A percentile compares a stretch with the other conserved stretches of the same genome.
These are phyloP conservation scores for Penicillium sp. DNA, from an alignment of 2,329 filamentous ascomycete genomes.

Conservation along the genomic window DNA sequence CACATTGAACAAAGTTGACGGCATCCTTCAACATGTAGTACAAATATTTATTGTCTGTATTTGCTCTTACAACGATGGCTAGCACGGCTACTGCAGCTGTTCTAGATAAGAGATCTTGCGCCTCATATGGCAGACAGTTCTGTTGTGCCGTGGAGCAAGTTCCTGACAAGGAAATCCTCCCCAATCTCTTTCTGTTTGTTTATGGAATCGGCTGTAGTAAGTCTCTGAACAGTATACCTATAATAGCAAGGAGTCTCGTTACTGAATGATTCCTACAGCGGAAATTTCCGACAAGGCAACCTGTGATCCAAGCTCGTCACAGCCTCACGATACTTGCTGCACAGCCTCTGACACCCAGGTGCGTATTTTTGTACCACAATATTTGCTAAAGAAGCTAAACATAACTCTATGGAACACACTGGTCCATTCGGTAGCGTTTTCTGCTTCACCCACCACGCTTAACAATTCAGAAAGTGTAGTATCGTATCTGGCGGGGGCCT, in stretches of 20 bases:
- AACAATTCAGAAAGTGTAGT: too few relatives aligned
- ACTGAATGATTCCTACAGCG: not conserved
- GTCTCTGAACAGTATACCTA: not conserved
- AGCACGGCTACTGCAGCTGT: not conserved
- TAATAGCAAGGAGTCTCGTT: not conserved
- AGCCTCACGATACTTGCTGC: not conserved
- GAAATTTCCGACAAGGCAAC: not conserved
- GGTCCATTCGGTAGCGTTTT: conserved; percentile 1
- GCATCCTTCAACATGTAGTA: too few relatives aligned
- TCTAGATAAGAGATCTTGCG: not conserved
- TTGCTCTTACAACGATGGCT: not conserved
- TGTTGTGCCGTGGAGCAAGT: not conserved
- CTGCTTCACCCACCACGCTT: not conserved
- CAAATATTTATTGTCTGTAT: too few relatives aligned
- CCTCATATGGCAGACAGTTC: not conserved
- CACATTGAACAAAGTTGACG: too few relatives aligned
- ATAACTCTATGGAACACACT: not conserved
- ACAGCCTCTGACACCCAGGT: not conserved
- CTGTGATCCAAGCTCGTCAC: not conserved
- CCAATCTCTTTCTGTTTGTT: not conserved
- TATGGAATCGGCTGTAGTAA: conserved; percentile 1
- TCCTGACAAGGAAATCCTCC: not conserved
- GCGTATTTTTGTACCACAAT: not conserved
- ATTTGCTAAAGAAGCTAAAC: not conserved
- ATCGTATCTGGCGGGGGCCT: too few relatives aligned